Base-by-base conservation (phyloP, 129 eudicot species). In the Heracleum sosnowskyi region DNA sequence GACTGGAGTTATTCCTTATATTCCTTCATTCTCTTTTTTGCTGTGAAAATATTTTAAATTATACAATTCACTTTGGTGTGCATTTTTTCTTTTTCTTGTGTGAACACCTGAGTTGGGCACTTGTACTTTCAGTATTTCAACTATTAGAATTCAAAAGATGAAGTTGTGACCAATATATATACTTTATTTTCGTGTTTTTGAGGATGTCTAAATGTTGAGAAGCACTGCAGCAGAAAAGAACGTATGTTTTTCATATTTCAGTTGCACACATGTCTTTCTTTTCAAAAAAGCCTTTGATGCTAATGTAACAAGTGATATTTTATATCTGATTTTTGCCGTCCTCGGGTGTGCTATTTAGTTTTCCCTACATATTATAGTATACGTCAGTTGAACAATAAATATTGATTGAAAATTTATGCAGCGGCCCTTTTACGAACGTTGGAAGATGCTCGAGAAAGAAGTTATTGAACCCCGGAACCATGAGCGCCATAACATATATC, bases 381-480 rank as follows among this genome's bases (percentile, higher is more conserved):
- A 16, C 40, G 1, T 18, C 13, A 1, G 26, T 18, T 35, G 45
- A 69, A 69, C 37, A 16, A 36, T 69, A 45, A 18, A 17, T 33
- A 33, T 16, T 69, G 72, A 24, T 41, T 41, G 31, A 42, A 42
- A 9, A 73, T 71, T 55, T 37, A 71, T 86, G 83, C 96, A 92
- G 97, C 84, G 92, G 55, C 99, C 99, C 34, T 96, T 96, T 49
- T 84, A 87, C 78, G 99, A 96, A 85, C 91, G 99, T 29, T 96
- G 97, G 97, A 96, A 86, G 82, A 90, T 96, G 99, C 86, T 96
- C 62, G 99, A 96, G 90, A 96, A 85, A 84, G 99, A 96, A 88
- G 92, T 96, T 64, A 88, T 96, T 76, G 97, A 92, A 77, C 97
- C 97, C 51, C 85, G 99, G 78, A 96, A 96, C 81, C 66, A 79